Base-by-base conservation (phyloP, 2,329 filamentous ascomycete genomes). In the Aspergillus sp. region DNA sequence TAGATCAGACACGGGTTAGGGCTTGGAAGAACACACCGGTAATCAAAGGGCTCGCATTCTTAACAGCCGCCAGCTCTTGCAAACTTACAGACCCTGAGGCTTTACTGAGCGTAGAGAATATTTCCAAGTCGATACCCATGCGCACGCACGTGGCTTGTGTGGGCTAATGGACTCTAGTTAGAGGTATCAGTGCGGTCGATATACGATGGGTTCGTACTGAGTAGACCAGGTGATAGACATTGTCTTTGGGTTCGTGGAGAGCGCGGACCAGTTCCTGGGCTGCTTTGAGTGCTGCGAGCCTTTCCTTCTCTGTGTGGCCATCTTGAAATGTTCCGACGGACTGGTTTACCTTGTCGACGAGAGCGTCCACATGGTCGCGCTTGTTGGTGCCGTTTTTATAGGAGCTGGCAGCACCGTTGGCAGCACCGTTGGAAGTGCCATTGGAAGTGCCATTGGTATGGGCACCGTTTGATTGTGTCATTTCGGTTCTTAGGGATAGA, bases 121-220 rank as follows among this genome's bases (percentile, higher is more conserved):
- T 55, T 5, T 46, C 58, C n/a, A 65, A 33, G 23, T 65, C 58
- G n/a, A 64, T 56, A 1, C 53, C 62, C 39, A 62, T 57, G 11
- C 62, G 48, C 6, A 65, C 58, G 50, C 56, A 61, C 41, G 59
- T 52, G 1, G 56, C 44, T 23, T 63, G 59, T 6, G 53, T 58
- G 6, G 63, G 59, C 63, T 65, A 43, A 3, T 17, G 21, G 21
- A 17, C 5, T 24, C 9, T 12, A 2, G 19, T 47, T 33, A 27
- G 31, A 43, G 7, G 6, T n/a, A 21, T 23, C 2, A 52, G 14
- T 12, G 17, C 5, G 5, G 12, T 6, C 1, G 24, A 14, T 5
- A 35, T 11, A 8, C 9, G 9, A 4, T 4, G 9, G 27, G 14
- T 6, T 23, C 41, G 6, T 62, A 62, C 57, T 37, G 57, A 57